Evolutionary conservation across 2,329 filamentous ascomycete genomes (phyloP).

Genomic region (Monosporascus sp.): DNA sequence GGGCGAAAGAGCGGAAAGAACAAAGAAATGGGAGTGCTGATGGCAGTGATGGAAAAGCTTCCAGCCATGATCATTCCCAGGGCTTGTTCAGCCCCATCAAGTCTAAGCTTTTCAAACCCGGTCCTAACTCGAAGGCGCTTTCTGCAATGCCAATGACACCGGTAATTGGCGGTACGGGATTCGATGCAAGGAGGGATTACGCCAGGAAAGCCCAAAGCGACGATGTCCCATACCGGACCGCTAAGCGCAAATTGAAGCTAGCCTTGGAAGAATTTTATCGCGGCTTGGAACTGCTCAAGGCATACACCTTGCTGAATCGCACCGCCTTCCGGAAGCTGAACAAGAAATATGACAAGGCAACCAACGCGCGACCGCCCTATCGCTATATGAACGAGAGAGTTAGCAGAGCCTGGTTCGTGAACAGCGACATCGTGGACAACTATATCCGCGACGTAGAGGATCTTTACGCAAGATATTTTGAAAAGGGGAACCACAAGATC

Average conservation of each 20-base stretch:
- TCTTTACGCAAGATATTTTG: slow-evolving; percentile 90
- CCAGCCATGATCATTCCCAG: slow-evolving; percentile 18
- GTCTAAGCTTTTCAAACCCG: slow-evolving; percentile 48
- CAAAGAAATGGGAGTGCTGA: slow-evolving; percentile 21
- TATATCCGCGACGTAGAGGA: slow-evolving; percentile 81
- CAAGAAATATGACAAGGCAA: slow-evolving; percentile 96
- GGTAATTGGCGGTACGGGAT: slow-evolving; percentile 25
- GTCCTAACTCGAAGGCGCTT: slow-evolving; percentile 56
- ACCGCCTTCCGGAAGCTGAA: slow-evolving; percentile 96
- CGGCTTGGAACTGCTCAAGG: slow-evolving; percentile 84
- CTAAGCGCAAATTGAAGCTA: slow-evolving; percentile 86
- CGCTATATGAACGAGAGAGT: slow-evolving; percentile 90
- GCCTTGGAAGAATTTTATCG: slow-evolving; percentile 93
- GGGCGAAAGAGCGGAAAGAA: slow-evolving; percentile 32
- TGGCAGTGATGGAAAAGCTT: slow-evolving; percentile 12
- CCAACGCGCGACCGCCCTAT: slow-evolving; percentile 69
- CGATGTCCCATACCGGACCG: slow-evolving; percentile 75
- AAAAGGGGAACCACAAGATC: slow-evolving; percentile 86
- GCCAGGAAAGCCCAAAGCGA: slow-evolving; percentile 45
- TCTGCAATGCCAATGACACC: slow-evolving; percentile 50
- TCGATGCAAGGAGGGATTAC: slow-evolving; percentile 42
- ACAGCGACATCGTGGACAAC: slow-evolving; percentile 76
- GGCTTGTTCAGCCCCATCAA: slow-evolving; percentile 51
- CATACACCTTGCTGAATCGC: slow-evolving; percentile 82
- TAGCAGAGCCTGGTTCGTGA: slow-evolving; percentile 84